Base-by-base conservation (phyloP, 139 green algal genomes). In the Tetradesmus lagerheimii region DNA sequence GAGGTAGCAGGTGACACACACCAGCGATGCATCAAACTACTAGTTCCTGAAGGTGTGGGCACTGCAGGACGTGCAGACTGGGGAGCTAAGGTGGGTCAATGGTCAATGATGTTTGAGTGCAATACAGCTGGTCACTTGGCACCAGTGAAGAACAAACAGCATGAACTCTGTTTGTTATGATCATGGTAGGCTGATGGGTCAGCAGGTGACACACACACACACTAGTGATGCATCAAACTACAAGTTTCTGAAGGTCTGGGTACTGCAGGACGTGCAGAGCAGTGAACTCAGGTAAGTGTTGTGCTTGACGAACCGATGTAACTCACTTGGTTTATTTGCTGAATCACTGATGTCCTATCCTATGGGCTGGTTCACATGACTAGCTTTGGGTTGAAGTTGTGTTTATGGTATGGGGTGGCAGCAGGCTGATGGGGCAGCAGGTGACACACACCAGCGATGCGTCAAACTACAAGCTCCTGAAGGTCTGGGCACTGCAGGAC, bases 1-100 rank as follows among this genome's bases (percentile, higher is more conserved):
- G 35, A 38, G 27, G 9, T 12, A 74, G 18, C 8, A 23, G 0
- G 38, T 38, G 0, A 35, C 16, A 29, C 35, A 11, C 1, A 16
- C 16, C 6, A 80, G 50, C 29, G 31, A 18, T 12, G n/a, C 31
- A 2, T 25, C 81, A 5, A 53, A 38, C 39, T 78, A 84, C 45
- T 85, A 89, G 45, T 75, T 41, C 12, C 29, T 91, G 29, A 91
- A 91, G 66, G 87, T 91, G 35, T 86, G 79, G 53, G 25, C 77
- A 0, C 47, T 89, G 18, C 39, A 84, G 34, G 85, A 89, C 74
- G 18, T 84, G 14, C 39, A 75, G 14, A 77, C 31, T 31, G 39
- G 47, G 16, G 71, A 89, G 31, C 76, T 89, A 31, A 83, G 85
- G 85, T 89, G 34, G 2, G 78, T 74, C 14, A 12, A 18, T 57